Evolutionary conservation across 106 monocot genomes (phyloP).

Genomic region (Phalaenopsis equestris): DNA sequence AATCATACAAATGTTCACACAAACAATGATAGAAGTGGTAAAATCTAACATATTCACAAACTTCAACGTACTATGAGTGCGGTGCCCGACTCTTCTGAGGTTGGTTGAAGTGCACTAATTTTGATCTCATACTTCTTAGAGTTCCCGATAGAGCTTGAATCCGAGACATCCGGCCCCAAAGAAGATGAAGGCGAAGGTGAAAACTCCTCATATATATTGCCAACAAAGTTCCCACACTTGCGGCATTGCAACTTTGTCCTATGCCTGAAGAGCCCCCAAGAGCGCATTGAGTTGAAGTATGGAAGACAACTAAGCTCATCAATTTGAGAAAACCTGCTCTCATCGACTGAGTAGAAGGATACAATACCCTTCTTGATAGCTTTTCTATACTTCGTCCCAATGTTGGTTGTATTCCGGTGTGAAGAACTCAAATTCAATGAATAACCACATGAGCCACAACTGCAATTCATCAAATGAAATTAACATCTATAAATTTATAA

Average conservation of each 20-base stretch:
- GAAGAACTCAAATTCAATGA: slow-evolving; percentile 51
- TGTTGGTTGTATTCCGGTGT: slow-evolving; percentile 33
- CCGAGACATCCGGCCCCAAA: slow-evolving; percentile 15
- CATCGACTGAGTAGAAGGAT: slow-evolving; percentile 40
- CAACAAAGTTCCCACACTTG: slow-evolving; percentile 45
- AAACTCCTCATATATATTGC: slow-evolving; percentile 34
- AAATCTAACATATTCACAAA: not conserved
- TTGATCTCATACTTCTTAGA: slow-evolving; percentile 44
- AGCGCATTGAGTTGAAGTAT: slow-evolving; percentile 41
- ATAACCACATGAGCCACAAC: slow-evolving; percentile 63
- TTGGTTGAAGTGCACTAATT: slow-evolving; percentile 45
- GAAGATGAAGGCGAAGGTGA: slow-evolving; percentile 8
- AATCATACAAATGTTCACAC: not conserved
- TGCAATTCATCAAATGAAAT: slow-evolving; percentile 16
- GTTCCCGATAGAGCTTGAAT: slow-evolving; percentile 22
- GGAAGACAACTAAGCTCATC: slow-evolving; percentile 46
- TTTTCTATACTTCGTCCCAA: slow-evolving; percentile 53
- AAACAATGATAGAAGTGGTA: not conserved
- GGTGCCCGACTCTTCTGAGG: slow-evolving; percentile 28
- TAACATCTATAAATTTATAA: slow-evolving; percentile 5
- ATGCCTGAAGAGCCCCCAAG: slow-evolving; percentile 51
- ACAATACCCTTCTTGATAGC: slow-evolving; percentile 49
- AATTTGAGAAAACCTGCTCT: slow-evolving; percentile 46
- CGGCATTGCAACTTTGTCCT: slow-evolving; percentile 42
- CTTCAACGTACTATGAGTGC: slow-evolving; percentile 12